These are phyloP conservation scores for Penicillium griseofulvum DNA, from an alignment of 2,329 filamentous ascomycete genomes.

Conservation along the genomic window DNA sequence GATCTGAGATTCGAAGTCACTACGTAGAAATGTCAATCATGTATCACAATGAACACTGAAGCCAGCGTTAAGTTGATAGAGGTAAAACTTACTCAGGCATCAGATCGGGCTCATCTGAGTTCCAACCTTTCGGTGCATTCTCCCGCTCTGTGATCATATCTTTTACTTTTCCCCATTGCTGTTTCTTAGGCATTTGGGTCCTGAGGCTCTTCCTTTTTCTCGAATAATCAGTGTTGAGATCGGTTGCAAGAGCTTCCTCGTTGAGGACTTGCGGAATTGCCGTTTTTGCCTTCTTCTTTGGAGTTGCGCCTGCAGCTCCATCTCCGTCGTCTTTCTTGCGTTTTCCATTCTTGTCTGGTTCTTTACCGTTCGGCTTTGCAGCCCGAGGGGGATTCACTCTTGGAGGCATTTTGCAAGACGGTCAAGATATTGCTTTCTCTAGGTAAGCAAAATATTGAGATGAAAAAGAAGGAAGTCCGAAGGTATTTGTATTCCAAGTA, in stretches of 20 bases:
- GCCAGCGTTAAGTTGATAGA: background rate
- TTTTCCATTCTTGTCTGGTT: background rate
- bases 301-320: background rate
- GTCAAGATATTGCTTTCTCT: background rate
- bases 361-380: background rate
- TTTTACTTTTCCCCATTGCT: background rate
- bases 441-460: background rate
- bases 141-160: background rate
- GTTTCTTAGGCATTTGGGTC: background rate
- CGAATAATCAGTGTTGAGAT: background rate
- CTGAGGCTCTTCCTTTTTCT: background rate
- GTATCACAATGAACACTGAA: background rate
- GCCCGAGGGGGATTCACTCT: background rate
- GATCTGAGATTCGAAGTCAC: background rate
- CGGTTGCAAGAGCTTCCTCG: background rate
- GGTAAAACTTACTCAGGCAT: background rate
- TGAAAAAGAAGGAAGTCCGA: background rate
- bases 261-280: background rate
- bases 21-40: background rate
- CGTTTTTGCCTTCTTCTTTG: background rate
- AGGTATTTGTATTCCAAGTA: background rate
- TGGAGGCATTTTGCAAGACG: background rate
- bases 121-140: slow-evolving; percentile 2
- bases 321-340: background rate
- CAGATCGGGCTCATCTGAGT: slow-evolving; percentile 1